Base-by-base conservation (phyloP, 495 filamentous ascomycete genomes). In the Aspergillus bridgeri region DNA sequence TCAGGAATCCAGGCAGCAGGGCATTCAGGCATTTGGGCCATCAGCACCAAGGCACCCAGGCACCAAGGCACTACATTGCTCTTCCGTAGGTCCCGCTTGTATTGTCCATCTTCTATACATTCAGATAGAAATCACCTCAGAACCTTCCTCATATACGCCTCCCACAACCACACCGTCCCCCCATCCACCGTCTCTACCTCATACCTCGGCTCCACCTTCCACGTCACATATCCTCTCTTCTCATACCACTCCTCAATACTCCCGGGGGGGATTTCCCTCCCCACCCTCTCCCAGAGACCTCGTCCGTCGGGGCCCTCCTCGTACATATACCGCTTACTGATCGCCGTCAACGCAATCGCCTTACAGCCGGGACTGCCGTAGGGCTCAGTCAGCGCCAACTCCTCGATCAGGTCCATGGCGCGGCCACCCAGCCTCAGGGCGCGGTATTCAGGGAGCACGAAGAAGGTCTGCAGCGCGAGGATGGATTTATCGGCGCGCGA, bases 181-280 rank as follows among this genome's bases (percentile, higher is more conserved):
- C 62, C 62, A 58, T 65, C 60, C 11, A 58, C 29, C 22, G 58
- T 29, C 13, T 19, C 59, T 20, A 59, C 57, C 19, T 61, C 53
- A 45, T 65, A 65, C 20, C 60, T 11, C 24, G 58, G 58, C 58
- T 66, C 65, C 43, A 61, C 62, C 63, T 68, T 71, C 69, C 69
- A 71, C 17, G 24, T 56, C 1, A 65, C 63, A 64, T 68, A 72
- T 3, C 67, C 69, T n/a, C 58, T 48, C 20, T 29, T 62, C 56
- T 71, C 69, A 45, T 71, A 71, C 69, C 69, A 71, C 33, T 66
- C 63, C 54, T 71, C 57, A 27, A 62, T 62, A 50, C 67, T 69
- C 17, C 69, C 65, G 9, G 46, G 24, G 4, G 67, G 59, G 27
- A 48, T 17, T 15, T 25, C 25, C 51, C 51, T 5, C 4, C 62